Conservation (phyloP, 140 eudicot genomes). For the Oenanthe javanica region DNA sequence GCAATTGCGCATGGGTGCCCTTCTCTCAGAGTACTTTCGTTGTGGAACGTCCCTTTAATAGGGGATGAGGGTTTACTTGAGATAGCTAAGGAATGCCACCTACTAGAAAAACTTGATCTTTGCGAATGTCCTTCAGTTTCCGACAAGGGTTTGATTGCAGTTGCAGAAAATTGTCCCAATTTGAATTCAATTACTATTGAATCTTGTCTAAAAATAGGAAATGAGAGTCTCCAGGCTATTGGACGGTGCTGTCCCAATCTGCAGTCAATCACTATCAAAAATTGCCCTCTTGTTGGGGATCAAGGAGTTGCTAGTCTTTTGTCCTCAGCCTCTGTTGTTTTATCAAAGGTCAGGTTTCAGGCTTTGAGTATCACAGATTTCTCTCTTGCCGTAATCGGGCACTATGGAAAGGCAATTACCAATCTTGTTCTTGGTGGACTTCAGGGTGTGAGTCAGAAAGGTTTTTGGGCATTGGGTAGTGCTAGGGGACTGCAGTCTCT, state of each 20-base stretch:
- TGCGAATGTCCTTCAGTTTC: constrained; percentile 58
- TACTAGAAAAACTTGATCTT: constrained; percentile 74
- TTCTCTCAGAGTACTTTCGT: constrained; percentile 52
- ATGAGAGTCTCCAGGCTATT: constrained; percentile 54
- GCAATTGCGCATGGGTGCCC: constrained; percentile 84
- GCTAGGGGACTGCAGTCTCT: constrained; percentile 52
- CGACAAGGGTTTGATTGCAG: constrained; percentile 56
- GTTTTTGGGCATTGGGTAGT: constrained; percentile 94
- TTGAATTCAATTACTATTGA: constrained; percentile 54
- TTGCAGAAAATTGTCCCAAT: constrained; percentile 56
- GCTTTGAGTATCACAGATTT: constrained; percentile 57
- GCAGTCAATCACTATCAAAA: constrained; percentile 55
- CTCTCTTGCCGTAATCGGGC: constrained; percentile 78
- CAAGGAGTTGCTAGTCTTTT: constrained; percentile 62
- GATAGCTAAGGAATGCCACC: constrained; percentile 64
- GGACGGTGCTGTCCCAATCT: constrained; percentile 62
- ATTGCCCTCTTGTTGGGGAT: constrained; percentile 67
- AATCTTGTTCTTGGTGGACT: constrained; percentile 57
- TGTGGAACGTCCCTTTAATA: constrained; percentile 61
- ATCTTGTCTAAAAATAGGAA: constrained; percentile 56
- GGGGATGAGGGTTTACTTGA: constrained; percentile 53
- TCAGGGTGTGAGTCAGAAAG: constrained; percentile 50
- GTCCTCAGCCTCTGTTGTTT: constrained; percentile 39
- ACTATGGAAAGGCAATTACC: constrained; percentile 65
- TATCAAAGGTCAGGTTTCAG: constrained; percentile 60